Evolutionary conservation across 257 asterid genomes (phyloP), one percentile per base, ranked within the genome.

Genomic region (Primulina eburnea): DNA sequence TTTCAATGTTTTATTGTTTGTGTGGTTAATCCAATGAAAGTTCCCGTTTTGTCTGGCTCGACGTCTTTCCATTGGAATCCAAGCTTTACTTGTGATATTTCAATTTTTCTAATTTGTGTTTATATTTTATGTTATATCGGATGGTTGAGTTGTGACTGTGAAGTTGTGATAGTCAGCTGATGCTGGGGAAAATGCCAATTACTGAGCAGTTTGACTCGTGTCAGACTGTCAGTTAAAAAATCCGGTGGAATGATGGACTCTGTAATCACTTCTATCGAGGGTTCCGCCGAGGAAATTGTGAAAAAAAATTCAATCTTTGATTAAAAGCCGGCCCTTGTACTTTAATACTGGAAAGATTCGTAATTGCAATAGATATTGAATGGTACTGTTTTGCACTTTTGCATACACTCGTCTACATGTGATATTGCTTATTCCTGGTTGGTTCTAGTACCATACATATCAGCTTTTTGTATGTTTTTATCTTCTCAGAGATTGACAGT

Each of bases 401-500:
- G 18, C 60, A n/a, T 52, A 21, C 73, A 65, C 55, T 53, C 29
- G 28, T 53, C 60, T 2, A 32, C 34, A 61, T 32, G 55, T 66
- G 38, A 20, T 17, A 24, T 56, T 78, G 24, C 55, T 65, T 69
- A 30, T 9, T 18, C 29, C 37, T 73, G 43, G 32, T 59, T 65
- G 58, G 55, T 60, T 73, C 40, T 32, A n/a, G 47, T 33, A 53
- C 24, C n/a, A 59, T 32, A 4, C 7, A 37, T 34, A 60, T 60
- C 73, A 35, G 37, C 53, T 65, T 55, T 17, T 24, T 20, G 6
- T 24, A 26, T 62, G 56, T 69, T 38, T 18, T 37, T 64, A 64
- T 30, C 62, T 56, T 64, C 32, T 14, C 68, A 55, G 28, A 21
- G 65, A 53, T 37, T 29, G 17, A 12, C 47, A 69, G 62, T 16